Conservation (phyloP, 345 rosid genomes). For the Mercurialis annua region DNA sequence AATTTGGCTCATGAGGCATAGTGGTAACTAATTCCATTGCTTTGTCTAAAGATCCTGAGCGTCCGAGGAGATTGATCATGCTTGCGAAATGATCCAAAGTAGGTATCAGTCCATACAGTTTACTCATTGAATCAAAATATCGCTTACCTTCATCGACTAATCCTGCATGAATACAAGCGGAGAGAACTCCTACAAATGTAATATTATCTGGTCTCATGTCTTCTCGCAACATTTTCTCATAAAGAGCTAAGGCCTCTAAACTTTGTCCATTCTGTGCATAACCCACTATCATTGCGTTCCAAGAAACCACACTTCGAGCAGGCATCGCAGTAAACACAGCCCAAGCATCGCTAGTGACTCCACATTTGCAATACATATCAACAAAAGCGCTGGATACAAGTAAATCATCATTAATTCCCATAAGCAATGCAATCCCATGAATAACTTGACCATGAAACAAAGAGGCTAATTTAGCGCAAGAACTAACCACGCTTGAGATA, state of each 20-base stretch:
- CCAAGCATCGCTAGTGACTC: constrained; percentile 42
- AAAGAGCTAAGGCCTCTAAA: constrained; percentile 46
- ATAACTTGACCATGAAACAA: constrained; percentile 44
- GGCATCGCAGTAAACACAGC: constrained; percentile 39
- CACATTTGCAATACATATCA: constrained; percentile 61
- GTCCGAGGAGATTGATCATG: constrained; percentile 56
- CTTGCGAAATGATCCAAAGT: constrained; percentile 49
- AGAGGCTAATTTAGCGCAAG: constrained; percentile 54
- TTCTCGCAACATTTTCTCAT: constrained; percentile 42
- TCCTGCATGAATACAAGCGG: constrained; percentile 53
- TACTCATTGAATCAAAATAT: constrained; percentile 47
- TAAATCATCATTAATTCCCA: constrained; percentile 42
- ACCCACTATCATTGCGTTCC: constrained; percentile 61
- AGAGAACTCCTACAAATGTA: constrained; percentile 53
- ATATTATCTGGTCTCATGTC: constrained; percentile 45
- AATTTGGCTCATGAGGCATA: constrained; percentile 46
- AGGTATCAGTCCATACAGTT: constrained; percentile 35
- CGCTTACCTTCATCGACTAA: constrained; percentile 45
- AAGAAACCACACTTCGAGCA: constrained; percentile 40
- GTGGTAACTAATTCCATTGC: constrained; percentile 40
- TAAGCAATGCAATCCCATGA: constrained; percentile 45
- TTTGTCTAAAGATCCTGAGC: constrained; percentile 38
- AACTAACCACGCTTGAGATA: constrained; percentile 47
- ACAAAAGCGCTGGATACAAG: constrained; percentile 55
- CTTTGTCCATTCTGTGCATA: constrained; percentile 56